A percentile compares a stretch with the other conserved stretches of the same genome.
Evolutionary conservation across 1,284 basidiomycete genomes (phyloP).

Genomic region (Coniferiporia weirii): DNA sequence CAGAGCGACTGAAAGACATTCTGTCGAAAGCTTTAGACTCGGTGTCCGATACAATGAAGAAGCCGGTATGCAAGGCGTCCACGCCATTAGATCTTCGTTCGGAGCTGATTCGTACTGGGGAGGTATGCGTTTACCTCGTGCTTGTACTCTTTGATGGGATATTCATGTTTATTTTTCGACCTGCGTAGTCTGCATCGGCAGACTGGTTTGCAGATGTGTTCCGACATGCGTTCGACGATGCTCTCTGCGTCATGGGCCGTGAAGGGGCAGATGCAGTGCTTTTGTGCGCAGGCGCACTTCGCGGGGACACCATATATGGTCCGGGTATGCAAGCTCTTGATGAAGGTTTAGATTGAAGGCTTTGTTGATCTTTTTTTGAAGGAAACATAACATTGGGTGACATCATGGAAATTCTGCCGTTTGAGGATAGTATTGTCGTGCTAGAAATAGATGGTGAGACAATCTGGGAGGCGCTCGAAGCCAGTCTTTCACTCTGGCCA

Average conservation of each 20-base stretch:
- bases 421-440: slow-evolving; percentile 83
- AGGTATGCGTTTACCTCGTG: slow-evolving; percentile 38
- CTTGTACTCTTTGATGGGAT: background rate
- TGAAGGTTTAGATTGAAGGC: background rate
- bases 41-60: slow-evolving; percentile 66
- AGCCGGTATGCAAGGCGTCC: slow-evolving; percentile 67
- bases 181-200: slow-evolving; percentile 63
- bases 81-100: slow-evolving; percentile 75
- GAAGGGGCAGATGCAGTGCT: slow-evolving; percentile 75
- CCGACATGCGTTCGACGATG: slow-evolving; percentile 83
- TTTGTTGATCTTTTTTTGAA: slow-evolving; percentile 25
- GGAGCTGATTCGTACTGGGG: slow-evolving; percentile 63
- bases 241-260: slow-evolving; percentile 51
- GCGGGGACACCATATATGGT: slow-evolving; percentile 84
- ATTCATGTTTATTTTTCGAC: background rate
- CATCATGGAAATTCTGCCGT: slow-evolving; percentile 84
- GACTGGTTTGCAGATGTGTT: slow-evolving; percentile 90
- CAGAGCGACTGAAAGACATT: slow-evolving; percentile 51
- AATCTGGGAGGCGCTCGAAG: slow-evolving; percentile 81
- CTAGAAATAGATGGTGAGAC: slow-evolving; percentile 77
- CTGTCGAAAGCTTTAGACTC: slow-evolving; percentile 65
- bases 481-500: slow-evolving; percentile 74
- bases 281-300: slow-evolving; percentile 81
- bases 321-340: slow-evolving; percentile 46
- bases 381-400: slow-evolving; percentile 79